phyloP scores from a whole-genome alignment of 75 land plant genomes.

The Pinus taeda region DNA sequence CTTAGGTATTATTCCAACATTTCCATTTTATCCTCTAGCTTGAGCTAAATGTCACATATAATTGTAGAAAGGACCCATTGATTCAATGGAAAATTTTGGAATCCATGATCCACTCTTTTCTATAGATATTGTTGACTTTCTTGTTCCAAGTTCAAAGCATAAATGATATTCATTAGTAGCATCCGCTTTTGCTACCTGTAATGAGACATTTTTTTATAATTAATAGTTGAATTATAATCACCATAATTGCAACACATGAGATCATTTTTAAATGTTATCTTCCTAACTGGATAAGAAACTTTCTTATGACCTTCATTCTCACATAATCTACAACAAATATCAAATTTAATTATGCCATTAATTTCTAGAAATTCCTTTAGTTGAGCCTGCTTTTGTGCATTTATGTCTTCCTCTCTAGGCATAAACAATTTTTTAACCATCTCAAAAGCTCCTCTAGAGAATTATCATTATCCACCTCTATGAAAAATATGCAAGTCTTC shows the following conservation, averaged over 20 bases:
- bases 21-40: too few species aligned
- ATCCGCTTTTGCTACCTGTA: not conserved
- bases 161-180: not conserved
- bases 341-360: constrained; percentile 87
- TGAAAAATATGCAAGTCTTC: constrained; percentile 93
- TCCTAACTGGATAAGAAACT: too few species aligned
- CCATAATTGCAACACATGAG: too few species aligned
- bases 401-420: constrained; percentile 88
- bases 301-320: constrained; percentile 12
- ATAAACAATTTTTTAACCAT: constrained; percentile 92
- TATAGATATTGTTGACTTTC: not conserved
- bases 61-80: too few species aligned
- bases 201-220: not conserved
- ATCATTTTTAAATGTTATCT: too few species aligned
- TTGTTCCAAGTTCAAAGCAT: not conserved
- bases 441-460: constrained; percentile 82
- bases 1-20: too few species aligned
- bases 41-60: too few species aligned
- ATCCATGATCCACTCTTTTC: not conserved
- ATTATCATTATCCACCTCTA: constrained; percentile 87
- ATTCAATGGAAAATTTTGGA: not conserved
- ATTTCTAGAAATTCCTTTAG: constrained; percentile 82
- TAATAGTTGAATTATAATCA: too few species aligned
- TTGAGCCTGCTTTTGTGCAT: constrained; percentile 93
- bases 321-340: constrained; percentile 74